Conservation (phyloP, 495 filamentous ascomycete genomes). For the Rhypophila decipiens region DNA sequence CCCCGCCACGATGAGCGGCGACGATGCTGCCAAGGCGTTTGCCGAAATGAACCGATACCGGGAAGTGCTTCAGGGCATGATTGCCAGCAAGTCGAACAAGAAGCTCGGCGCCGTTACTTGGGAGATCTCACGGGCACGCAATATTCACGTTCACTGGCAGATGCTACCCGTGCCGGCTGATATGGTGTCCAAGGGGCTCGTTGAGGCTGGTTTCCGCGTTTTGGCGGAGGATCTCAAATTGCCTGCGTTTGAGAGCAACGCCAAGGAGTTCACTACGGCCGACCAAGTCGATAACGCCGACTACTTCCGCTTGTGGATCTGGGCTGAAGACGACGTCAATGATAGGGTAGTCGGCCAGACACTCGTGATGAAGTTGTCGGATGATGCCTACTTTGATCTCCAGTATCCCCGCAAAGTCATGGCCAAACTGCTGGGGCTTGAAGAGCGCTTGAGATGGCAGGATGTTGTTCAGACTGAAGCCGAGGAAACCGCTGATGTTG, state of each 20-base stretch:
- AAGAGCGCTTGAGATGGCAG: constrained; percentile 69
- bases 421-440: constrained; percentile 76
- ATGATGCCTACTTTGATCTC: constrained; percentile 47
- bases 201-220: constrained; percentile 78
- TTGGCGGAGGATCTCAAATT: constrained; percentile 72
- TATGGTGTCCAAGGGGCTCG: constrained; percentile 58
- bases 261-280: constrained; percentile 30
- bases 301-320: constrained; percentile 82
- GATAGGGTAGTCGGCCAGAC: constrained; percentile 33
- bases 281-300: constrained; percentile 50
- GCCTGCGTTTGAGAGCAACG: constrained; percentile 44
- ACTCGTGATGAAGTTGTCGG: constrained; percentile 41
- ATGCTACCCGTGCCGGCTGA: constrained; percentile 70
- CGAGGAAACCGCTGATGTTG: constrained; percentile 76
- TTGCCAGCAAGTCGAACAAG: constrained; percentile 43
- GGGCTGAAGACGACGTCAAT: constrained; percentile 43
- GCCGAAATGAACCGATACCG: constrained; percentile 78
- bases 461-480: constrained; percentile 69
- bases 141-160: constrained; percentile 92
- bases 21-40: constrained; percentile 50
- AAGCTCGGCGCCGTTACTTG: constrained; percentile 78
- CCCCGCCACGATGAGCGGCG: constrained; percentile 47
- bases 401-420: constrained; percentile 71
- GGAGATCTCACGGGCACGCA: constrained; percentile 71
- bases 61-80: constrained; percentile 63